Evolutionary conservation across 2,329 filamentous ascomycete genomes (phyloP), one percentile per base, ranked within the genome.

Genomic region (Aspergillus sergii): DNA sequence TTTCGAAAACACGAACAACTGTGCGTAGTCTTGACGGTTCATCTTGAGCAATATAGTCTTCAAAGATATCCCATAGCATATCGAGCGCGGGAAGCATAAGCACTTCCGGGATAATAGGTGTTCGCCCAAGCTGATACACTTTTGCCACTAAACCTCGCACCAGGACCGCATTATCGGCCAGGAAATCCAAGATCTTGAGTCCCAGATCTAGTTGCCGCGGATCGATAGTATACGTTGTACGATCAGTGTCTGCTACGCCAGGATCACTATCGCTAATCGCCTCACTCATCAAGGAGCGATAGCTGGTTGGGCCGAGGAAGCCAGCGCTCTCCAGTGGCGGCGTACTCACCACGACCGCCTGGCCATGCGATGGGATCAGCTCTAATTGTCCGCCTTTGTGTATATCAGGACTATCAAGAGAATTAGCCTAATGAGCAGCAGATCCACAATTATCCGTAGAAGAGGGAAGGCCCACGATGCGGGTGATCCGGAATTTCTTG

Each of bases 261-360:
- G 21, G 46, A 8, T 54, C 46, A 30, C 23, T 16, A 30, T 48
- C 16, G 14, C 16, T 41, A n/a, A 41, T 21, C 5, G 34, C 16
- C 48, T 54, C 46, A 10, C 23, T 53, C 32, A 59, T 34, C 11
- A 59, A 30, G 14, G 45, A 59, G 16, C 46, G 57, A 14, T 59
- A 59, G 30, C 57, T 59, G 4, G 57, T 59, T 21, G 57, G 57
- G 4, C 57, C 57, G 28, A 59, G 46, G n/a, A 59, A 59, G 6
- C 57, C 57, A 8, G 57, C 21, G 12, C 45, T 59, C 26, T 59
- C 57, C 21, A 59, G 16, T 9, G 57, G 48, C 10, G 46, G 57
- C 19, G 57, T 54, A 28, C 36, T 53, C 28, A 59, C 57, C 4
- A 59, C 46, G 8, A 59, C 57, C 26, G 57, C 46, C 45, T 59